Conservation (phyloP, 2,329 filamentous ascomycete species). For the Claviceps arundinis region DNA sequence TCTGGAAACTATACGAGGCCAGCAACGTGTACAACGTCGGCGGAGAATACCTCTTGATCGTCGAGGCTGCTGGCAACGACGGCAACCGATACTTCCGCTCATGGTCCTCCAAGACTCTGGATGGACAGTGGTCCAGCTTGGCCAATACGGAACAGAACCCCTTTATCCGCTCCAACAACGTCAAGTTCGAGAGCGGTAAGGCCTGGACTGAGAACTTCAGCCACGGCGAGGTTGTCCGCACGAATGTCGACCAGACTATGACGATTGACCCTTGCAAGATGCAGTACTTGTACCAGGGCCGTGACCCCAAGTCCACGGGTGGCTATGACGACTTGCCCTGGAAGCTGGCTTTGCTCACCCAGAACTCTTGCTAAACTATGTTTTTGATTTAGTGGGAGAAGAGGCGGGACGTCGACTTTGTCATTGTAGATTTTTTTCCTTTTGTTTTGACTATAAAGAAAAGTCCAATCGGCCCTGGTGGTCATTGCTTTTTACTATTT, state of each 20-base stretch:
- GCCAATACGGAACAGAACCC: slow-evolving; percentile 41
- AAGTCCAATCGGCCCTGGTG: too few relatives aligned
- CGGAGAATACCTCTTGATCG: slow-evolving; percentile 53
- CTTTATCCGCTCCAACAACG: slow-evolving; percentile 54
- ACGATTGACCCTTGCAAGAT: slow-evolving; percentile 51
- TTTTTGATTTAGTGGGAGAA: too few relatives aligned
- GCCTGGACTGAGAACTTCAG: slow-evolving; percentile 54
- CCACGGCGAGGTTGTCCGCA: slow-evolving; percentile 48
- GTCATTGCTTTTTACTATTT: too few relatives aligned
- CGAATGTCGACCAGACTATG: slow-evolving; percentile 46
- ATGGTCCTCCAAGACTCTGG: slow-evolving; percentile 45
- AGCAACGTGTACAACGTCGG: slow-evolving; percentile 51
- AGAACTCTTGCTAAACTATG: neutral
- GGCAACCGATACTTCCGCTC: slow-evolving; percentile 51
- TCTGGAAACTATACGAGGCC: slow-evolving; percentile 48
- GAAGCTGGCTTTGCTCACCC: slow-evolving; percentile 1
- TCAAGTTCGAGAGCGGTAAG: slow-evolving; percentile 27
- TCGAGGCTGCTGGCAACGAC: slow-evolving; percentile 42
- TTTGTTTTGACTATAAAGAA: too few relatives aligned
- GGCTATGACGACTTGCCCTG: slow-evolving; percentile 25
- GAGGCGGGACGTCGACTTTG: neutral
- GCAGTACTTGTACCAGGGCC: slow-evolving; percentile 51
- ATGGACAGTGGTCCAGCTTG: slow-evolving; percentile 44
- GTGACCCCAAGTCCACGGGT: slow-evolving; percentile 22
- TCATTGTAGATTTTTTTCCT: neutral